Percentiles rank a stretch among this genome's conserved stretches.
Evolutionary conservation across 2,329 filamentous ascomycete genomes (phyloP).

Genomic region (Venturia asperata): DNA sequence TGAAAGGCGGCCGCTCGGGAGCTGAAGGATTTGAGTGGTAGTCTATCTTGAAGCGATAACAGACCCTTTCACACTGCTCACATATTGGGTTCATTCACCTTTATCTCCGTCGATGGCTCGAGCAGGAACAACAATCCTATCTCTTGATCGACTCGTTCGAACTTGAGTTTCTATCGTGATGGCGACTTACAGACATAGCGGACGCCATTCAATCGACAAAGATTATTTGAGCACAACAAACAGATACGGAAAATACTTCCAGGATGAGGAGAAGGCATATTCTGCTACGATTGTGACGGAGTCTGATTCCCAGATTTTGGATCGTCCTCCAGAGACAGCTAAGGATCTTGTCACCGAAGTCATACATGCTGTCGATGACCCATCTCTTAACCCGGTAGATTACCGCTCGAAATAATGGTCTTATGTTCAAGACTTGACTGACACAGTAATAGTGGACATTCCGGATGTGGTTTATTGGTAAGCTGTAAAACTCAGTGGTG

Average conservation of each 20-base stretch:
- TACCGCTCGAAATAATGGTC: neutral
- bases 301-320: neutral
- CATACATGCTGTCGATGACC: constrained; percentile 16
- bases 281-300: neutral
- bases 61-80: neutral
- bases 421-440: neutral
- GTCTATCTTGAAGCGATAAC: neutral
- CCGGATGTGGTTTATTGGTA: constrained; percentile 2
- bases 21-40: neutral
- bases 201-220: neutral
- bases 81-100: neutral
- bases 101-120: neutral
- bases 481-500: neutral
- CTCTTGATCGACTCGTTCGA: neutral
- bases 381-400: constrained; percentile 4
- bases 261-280: constrained; percentile 3
- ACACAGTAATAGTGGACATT: neutral
- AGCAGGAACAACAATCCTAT: neutral
- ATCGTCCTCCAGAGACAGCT: neutral
- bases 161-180: neutral
- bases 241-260: neutral
- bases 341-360: constrained; percentile 12
- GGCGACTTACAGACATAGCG: neutral
- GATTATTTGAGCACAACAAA: neutral
- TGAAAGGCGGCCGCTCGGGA: neutral